Evolutionary conservation across 2,329 filamentous ascomycete species (phyloP), one percentile per base, ranked within the genome.

Genomic region (Fusarium marasasianum): DNA sequence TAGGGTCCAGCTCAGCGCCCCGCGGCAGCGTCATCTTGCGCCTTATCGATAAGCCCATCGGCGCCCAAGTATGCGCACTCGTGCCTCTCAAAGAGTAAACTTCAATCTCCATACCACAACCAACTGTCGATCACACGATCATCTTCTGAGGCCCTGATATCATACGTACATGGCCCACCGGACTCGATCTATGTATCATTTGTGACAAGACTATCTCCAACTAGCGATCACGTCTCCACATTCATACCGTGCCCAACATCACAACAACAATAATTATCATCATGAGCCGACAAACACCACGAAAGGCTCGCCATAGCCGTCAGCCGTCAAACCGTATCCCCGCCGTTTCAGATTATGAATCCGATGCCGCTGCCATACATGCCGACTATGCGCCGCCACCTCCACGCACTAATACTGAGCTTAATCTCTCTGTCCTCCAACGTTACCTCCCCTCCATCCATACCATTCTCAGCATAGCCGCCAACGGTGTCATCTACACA

Each of bases 401-500:
- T 58, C 89, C 86, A 81, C 91, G 93, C 74, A 92, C 92, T 72
- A 96, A 95, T 82, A 93, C 92, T 63, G 92, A 97, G 76, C 91
- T 98, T 79, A 98, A 98, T 85, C 88, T 97, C 74, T 87, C 90
- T 55, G 96, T 98, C 44, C 88, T 98, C 41, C 91, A 89, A 67
- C 93, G 94, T 75, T 94, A 98, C 84, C 90, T 94, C 66, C 93
- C 94, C 38, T 88, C 90, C 66, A 90, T 98, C 73, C 86, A 87
- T 66, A 85, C 87, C 59, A 94, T 98, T 79, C 87, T 94, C 73
- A 92, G 93, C 72, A 92, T 96, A 75, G 94, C 94, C 11, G 92
- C 93, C 38, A 97, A 96, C 78, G 93, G 93, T 33, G 94, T 96
- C 41, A 89, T 98, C 75, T 98, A 98, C 86, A 89, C 89, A 54